Base-by-base conservation (phyloP, 176 grass and related monocot genomes). In the Eleusine indica region DNA sequence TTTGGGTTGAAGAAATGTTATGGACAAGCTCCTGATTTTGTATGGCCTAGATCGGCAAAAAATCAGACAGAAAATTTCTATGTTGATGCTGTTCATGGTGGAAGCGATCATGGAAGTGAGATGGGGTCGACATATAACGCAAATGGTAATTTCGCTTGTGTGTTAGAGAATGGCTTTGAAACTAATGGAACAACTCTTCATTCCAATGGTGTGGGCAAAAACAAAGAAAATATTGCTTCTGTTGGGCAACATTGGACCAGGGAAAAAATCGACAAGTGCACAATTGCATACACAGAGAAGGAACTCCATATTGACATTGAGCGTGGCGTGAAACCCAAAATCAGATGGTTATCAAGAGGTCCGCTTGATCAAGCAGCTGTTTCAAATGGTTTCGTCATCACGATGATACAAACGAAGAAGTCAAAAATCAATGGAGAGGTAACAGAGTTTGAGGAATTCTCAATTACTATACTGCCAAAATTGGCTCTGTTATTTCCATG, bases 401-500 rank as follows among this genome's bases (percentile, higher is more conserved):
- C 30, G 3, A 95, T 93, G 65, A 54, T 91, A 51, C 95, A 98
- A 47, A 91, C 47, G 40, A 98, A 93, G 82, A 91, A 95, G 52
- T 86, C 84, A 22, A 79, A 72, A 21, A 80, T 79, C 37, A 91
- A 84, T 6, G 86, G 86, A 2, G 72, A 90, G 65, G 69, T 93
- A 4, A 65, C 77, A 11, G 90, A 91, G 47, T 88, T 90, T 38
- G 75, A 89, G 51, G 95, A 98, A 64, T 98, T 93, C 44, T 86
- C 90, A 19, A 93, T 98, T 28, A 81, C 82, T 19, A 66, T 98
- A 76, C 95, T 90, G 3, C 79, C 90, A 51, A 86, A 91, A 10
- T 85, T 92, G 5, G 92, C 90, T 43, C 73, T 98, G 43, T 76
- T 98, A 54, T 98, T 93, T 75, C 95, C 92, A 4, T 91, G 89